These are phyloP conservation scores for Inga leiocalycina DNA, from an alignment of 306 rosid genomes.

Conservation along the genomic window DNA sequence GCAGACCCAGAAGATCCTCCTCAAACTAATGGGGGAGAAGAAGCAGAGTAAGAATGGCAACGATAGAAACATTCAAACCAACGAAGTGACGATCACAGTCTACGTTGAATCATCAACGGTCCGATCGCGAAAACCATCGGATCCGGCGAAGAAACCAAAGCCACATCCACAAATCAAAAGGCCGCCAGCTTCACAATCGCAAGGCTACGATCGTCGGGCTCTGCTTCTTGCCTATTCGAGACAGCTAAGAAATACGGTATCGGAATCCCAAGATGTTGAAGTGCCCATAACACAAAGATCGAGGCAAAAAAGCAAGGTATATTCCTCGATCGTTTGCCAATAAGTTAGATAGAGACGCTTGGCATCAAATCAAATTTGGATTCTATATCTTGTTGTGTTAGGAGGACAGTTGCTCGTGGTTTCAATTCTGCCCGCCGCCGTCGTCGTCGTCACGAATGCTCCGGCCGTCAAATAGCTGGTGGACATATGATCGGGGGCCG, in stretches of 20 bases:
- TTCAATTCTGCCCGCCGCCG: conserved; percentile 33
- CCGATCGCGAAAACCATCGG: conserved; percentile 15
- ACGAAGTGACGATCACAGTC: conserved; percentile 63
- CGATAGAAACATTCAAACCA: conserved; percentile 15
- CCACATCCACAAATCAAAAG: neutral
- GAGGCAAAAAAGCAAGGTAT: conserved; percentile 44
- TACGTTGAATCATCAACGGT: conserved; percentile 50
- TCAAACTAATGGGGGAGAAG: conserved; percentile 25
- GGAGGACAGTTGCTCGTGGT: conserved; percentile 32
- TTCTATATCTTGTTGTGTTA: neutral
- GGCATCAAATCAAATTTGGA: neutral
- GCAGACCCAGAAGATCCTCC: neutral
- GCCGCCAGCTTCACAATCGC: conserved; percentile 5
- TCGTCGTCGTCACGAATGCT: neutral
- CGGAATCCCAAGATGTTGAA: conserved; percentile 24
- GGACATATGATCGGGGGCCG: conserved; percentile 30
- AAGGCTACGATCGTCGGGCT: conserved; percentile 64
- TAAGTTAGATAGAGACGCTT: neutral
- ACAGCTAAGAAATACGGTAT: conserved; percentile 46
- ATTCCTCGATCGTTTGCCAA: neutral
- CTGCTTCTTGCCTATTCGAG: conserved; percentile 61
- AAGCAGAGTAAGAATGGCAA: conserved; percentile 15
- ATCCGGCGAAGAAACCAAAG: conserved; percentile 28
- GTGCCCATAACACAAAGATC: conserved; percentile 28
- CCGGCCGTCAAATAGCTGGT: conserved; percentile 7